Percentiles rank a stretch among this genome's conserved stretches.
Evolutionary conservation across 331 rosid genomes (phyloP).

Genomic region (Dryas integrifolia): DNA sequence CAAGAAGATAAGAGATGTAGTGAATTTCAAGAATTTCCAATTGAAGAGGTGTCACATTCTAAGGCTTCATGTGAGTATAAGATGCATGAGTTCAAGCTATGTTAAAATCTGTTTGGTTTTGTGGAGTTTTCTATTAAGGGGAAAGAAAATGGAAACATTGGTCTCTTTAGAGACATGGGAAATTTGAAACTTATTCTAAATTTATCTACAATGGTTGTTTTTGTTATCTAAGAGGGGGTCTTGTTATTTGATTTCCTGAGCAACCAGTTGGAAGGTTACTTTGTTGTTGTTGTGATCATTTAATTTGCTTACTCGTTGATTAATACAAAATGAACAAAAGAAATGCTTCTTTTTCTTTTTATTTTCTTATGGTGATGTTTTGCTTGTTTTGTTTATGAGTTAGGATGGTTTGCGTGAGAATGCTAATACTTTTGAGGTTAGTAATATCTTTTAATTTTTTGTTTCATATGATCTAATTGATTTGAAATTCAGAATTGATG

Average conservation of each 20-base stretch:
- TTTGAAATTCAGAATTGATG: neutral
- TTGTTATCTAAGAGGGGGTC: neutral
- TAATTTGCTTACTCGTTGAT: slow-evolving; percentile 17
- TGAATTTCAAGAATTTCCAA: slow-evolving; percentile 35
- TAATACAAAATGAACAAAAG: neutral
- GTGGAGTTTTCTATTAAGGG: neutral
- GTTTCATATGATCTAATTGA: neutral
- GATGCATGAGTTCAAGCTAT: neutral
- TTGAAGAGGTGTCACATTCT: slow-evolving; percentile 44
- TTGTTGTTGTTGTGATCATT: neutral
- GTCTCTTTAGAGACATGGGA: neutral
- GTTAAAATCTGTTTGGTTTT: slow-evolving; percentile 3
- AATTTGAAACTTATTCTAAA: neutral
- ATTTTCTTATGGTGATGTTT: neutral
- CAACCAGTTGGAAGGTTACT: neutral
- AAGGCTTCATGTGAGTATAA: slow-evolving; percentile 48
- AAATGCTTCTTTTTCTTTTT: neutral
- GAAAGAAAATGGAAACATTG: neutral
- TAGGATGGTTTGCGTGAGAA: slow-evolving; percentile 43
- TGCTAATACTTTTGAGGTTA: slow-evolving; percentile 41
- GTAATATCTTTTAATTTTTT: slow-evolving; percentile 1
- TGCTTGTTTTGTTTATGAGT: slow-evolving; percentile 14
- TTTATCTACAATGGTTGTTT: neutral
- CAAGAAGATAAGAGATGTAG: neutral
- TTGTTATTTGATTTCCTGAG: neutral